phyloP scores from a whole-genome alignment of 148 eudicot species.

The Euryodendron excelsum region DNA sequence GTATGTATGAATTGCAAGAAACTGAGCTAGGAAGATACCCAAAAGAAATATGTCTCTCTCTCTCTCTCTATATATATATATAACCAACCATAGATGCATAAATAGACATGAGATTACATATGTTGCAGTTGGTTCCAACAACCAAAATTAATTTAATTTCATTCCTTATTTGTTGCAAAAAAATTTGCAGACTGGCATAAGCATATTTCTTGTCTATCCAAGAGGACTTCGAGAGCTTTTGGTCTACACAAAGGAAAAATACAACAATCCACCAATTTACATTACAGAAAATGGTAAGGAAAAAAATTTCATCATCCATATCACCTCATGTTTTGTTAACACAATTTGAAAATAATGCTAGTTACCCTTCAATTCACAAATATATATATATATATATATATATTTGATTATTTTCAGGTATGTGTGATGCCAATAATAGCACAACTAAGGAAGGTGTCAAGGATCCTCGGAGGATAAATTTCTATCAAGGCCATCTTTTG shows the following conservation, averaged over 20 bases:
- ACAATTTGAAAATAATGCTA: too few relatives aligned
- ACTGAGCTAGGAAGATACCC: neutral
- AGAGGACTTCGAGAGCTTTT: constrained; percentile 17
- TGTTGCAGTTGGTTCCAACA: neutral
- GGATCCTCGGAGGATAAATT: constrained; percentile 19
- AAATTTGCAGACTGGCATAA: neutral
- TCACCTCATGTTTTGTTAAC: neutral
- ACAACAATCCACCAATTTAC: constrained; percentile 19
- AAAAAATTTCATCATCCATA: neutral
- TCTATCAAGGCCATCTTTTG: constrained; percentile 14
- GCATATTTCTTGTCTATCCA: neutral
- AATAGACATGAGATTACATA: neutral
- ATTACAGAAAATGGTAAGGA: constrained; percentile 21
- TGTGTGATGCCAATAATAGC: constrained; percentile 20
- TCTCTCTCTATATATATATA: too few relatives aligned
- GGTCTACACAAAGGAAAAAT: constrained; percentile 16
- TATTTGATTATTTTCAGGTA: constrained; percentile 10
- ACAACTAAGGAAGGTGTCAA: constrained; percentile 11
- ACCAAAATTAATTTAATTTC: neutral
- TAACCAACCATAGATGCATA: neutral
- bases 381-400: too few relatives aligned
- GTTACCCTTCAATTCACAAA: too few relatives aligned
- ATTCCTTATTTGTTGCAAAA: neutral
- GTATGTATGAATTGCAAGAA: neutral
- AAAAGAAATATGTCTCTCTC: too few relatives aligned